Percentiles rank a stretch among this genome's conserved stretches.
Conservation (phyloP, 2,329 filamentous ascomycete genomes). For the Xylaria sp. region DNA sequence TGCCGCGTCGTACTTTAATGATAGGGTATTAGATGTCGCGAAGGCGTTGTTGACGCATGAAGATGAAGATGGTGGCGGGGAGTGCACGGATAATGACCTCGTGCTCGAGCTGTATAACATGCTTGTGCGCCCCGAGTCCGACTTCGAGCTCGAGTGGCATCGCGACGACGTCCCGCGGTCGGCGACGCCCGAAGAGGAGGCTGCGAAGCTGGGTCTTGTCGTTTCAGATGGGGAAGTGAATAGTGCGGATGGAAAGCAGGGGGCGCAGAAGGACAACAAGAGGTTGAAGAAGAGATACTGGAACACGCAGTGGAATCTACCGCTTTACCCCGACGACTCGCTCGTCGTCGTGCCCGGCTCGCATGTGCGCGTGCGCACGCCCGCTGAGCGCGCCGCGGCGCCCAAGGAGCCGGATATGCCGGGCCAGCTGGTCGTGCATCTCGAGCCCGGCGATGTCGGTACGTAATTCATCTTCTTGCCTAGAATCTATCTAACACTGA, state of each 20-base stretch:
- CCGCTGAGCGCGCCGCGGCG: conserved; percentile 72
- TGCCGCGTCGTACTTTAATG: conserved; percentile 76
- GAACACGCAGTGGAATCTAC: conserved; percentile 90
- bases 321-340: conserved; percentile 76
- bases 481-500: background rate
- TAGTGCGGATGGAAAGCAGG: conserved; percentile 37
- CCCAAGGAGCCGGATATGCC: conserved; percentile 72
- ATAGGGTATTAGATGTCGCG: conserved; percentile 70
- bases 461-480: background rate
- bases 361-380: conserved; percentile 77
- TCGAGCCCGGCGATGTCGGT: conserved; percentile 76
- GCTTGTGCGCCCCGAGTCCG: conserved; percentile 76
- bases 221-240: conserved; percentile 47
- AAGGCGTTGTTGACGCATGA: conserved; percentile 68
- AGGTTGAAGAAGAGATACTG: conserved; percentile 53
- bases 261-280: background rate
- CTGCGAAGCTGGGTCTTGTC: conserved; percentile 60
- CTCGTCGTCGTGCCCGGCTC: conserved; percentile 82
- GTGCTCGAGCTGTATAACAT: conserved; percentile 90
- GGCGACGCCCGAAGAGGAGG: conserved; percentile 74
- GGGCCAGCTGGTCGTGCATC: conserved; percentile 71
- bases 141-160: conserved; percentile 86
- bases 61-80: conserved; percentile 35
- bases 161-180: conserved; percentile 81
- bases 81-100: conserved; percentile 66